Base-by-base conservation (phyloP, 2,329 filamentous ascomycete species). In the Diaporthe sp. region DNA sequence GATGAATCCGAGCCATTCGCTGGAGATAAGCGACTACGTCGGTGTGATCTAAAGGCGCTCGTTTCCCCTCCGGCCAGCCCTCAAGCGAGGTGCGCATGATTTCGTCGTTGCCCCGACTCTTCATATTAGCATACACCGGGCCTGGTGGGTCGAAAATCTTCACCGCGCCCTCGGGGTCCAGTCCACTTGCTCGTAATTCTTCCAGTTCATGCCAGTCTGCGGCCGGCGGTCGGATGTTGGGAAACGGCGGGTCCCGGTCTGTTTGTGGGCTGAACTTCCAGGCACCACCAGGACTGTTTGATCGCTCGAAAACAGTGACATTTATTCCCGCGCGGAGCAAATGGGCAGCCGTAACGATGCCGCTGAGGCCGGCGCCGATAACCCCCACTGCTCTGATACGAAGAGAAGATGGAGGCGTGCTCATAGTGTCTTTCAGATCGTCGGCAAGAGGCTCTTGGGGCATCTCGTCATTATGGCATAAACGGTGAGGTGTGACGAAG, bases 51-150 rank as follows among this genome's bases (percentile, higher is more conserved):
- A 34, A 37, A 22, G 55, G 55, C 55, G 55, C 55, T 3, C 55
- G 55, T 58, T 58, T 37, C 31, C 55, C 55, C 4, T 58, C 55
- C 37, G 55, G 55, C 55, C 55, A 58, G 55, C 3, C 55, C 19
- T 34, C 15, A 58, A 58, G 55, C 55, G 55, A 37, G 31, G 55
- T 58, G 31, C 55, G 55, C 55, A 58, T 58, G 31, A 58, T 58
- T 22, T 19, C 31, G 0, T 58, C 55, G 31, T 19, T 58, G 31
- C 55, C 19, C 55, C 55, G 55, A n/a, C 28, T 58, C 55, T 58
- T 58, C 55, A 58, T 58, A 37, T 37, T 22, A n/a, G 55, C 55
- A 22, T 58, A 58, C 17, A 58, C 55, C n/a, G 55, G 28, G 31
- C 31, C 19, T 19, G 55, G 55, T 37, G 55, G 55, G 17, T 58